Evolutionary conservation across 176 grass and related monocot genomes (phyloP), one percentile per base, ranked within the genome.

Genomic region (Puccinellia tenuiflora): DNA sequence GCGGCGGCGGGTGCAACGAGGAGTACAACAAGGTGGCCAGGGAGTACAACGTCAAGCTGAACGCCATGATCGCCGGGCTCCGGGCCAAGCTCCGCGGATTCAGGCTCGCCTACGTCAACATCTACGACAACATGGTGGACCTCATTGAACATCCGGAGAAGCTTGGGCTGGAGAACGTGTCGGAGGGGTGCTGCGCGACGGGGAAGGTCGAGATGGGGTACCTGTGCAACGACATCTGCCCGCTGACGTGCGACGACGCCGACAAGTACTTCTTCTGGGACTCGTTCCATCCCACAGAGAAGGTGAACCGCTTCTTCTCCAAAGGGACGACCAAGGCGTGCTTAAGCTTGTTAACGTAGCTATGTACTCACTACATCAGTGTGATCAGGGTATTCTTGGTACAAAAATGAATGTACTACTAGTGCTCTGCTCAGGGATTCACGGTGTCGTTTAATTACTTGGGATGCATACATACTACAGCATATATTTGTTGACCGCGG

Each of bases 241-340:
- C 88, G 1, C 18, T 73, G 20, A 97, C 94, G 2, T 93, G 94
- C 53, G 0, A 59, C 0, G 89, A 93, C 45, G 89, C 94, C 1
- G 61, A 60, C 67, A 93, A 87, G 71, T 96, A 93, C 73, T 70
- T 91, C 68, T 96, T 96, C 83, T 96, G 90, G 93, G 93, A 96
- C 71, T 85, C 93, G 11, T 96, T 96, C 78, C 94, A 96, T 54
- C 94, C 94, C 2, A 93, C 94, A 0, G 81, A 96, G 80, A 96
- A 93, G 91, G 66, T 91, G 26, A 93, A 93, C 73, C 73, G 56
- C 2, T 39, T 93, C 11, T 93, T 93, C 77, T 91, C 84, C 51
- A 85, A 83, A 21, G 29, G 64, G 5, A 91, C 94, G 0, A 47
- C 91, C 26, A 33, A 46, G 7, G 55, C 66, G 6, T 39, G 45